These are phyloP conservation scores for Ceratobasidium sp. DNA, from an alignment of 1,284 basidiomycete species.

Conservation along the genomic window DNA sequence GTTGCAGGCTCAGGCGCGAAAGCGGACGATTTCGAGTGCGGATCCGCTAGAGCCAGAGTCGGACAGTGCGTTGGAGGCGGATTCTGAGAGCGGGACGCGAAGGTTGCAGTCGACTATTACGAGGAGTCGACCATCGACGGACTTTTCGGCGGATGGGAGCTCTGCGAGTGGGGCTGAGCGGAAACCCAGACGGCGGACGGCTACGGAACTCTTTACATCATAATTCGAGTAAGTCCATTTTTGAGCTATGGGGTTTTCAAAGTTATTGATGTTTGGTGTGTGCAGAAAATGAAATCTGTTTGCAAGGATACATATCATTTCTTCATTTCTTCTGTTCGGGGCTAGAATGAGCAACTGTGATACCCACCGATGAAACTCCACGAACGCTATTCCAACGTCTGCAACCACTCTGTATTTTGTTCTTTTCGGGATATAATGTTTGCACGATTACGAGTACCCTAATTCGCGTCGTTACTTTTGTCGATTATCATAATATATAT, in stretches of 20 bases:
- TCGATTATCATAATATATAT: conserved; percentile 45
- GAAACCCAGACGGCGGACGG: conserved; percentile 21
- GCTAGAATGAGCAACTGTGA: conserved; percentile 12
- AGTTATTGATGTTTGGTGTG: not conserved
- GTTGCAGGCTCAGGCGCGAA: conserved; percentile 32
- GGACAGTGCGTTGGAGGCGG: not conserved
- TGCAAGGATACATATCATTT: not conserved
- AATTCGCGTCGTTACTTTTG: conserved; percentile 32
- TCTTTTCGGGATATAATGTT: conserved; percentile 15
- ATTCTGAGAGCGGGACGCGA: conserved; percentile 11
- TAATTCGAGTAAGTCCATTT: conserved; percentile 15
- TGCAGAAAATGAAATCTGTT: conserved; percentile 21
- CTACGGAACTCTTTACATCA: conserved; percentile 44
- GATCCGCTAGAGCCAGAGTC: conserved; percentile 41
- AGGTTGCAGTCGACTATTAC: conserved; percentile 32
- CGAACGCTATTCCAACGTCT: conserved; percentile 28
- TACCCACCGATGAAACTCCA: conserved; percentile 31
- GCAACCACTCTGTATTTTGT: conserved; percentile 44
- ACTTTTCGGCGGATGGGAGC: conserved; percentile 38
- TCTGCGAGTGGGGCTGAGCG: conserved; percentile 36
- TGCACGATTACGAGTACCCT: conserved; percentile 36
- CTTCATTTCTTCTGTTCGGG: conserved; percentile 3
- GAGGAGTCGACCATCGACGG: conserved; percentile 23
- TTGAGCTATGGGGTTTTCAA: not conserved
- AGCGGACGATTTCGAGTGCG: conserved; percentile 41